Evolutionary conservation across 2,329 filamentous ascomycete species (phyloP), one percentile per base, ranked within the genome.

Genomic region (Pseudohalonectria lignicola): DNA sequence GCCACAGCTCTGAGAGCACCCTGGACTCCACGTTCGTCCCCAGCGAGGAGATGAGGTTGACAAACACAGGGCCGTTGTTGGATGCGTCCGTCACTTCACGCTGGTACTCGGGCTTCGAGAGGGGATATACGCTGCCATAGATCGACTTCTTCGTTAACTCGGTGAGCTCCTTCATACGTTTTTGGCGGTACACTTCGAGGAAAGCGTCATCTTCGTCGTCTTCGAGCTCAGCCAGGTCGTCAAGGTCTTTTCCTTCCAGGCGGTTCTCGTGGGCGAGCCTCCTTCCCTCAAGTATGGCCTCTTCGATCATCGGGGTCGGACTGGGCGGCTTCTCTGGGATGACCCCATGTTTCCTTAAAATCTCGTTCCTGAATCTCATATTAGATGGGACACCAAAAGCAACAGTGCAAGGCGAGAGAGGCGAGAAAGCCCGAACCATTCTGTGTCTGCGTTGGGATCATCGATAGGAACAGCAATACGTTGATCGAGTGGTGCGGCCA

Each of bases 311-410:
- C 6, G 88, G 87, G 2, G 92, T 95, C 2, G 92, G 92, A 33
- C 90, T 94, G 3, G 88, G 87, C 0, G 90, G 87, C 57, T 94
- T 96, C 58, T 96, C 88, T n/a, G 92, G 92, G 44, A 98, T 96
- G 48, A 98, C 72, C 47, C 87, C 86, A 67, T 98, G 87, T 60
- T 94, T 93, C 50, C 92, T 85, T 41, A 98, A 79, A 53, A 98
- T 98, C 50, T 98, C 92, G 59, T 98, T 98, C 88, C 88, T 95
- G 48, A 35, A 44, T 41, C 20, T 47, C 30, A 16, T 7, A 18
- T 44, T 36, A 44, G 39, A 28, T 15, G 17, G 21, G 20, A 29
- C 21, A 4, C 15, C 30, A 17, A 16, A 16, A 15, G 23, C 19
- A 8, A 26, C 10, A 11, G 23, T 17, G n/a, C 23, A 12, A 11